phyloP scores from a whole-genome alignment of 2,329 filamentous ascomycete species.

The Rachicladosporium sp. region DNA sequence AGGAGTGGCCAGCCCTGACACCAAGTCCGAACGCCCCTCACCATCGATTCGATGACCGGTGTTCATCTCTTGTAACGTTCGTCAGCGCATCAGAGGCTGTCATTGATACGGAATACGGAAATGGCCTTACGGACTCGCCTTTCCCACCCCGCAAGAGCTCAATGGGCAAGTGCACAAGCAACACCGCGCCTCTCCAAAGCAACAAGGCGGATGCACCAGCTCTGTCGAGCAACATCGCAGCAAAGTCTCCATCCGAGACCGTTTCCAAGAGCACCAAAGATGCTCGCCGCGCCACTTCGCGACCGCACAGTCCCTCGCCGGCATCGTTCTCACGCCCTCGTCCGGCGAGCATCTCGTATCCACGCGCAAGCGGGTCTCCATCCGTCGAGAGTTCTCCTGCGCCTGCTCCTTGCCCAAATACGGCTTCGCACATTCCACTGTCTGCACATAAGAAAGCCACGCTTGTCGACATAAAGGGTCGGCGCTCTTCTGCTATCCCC shows the following conservation, averaged over 20 bases:
- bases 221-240: no score
- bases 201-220: no score
- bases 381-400: not conserved
- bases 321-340: slow-evolving; percentile 17
- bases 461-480: slow-evolving; percentile 12
- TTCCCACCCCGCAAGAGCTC: slow-evolving; percentile 1
- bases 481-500: slow-evolving; percentile 4
- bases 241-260: no score
- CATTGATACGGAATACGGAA: no score
- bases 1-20: slow-evolving; percentile 13
- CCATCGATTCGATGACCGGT: no score
- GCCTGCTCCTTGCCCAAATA: slow-evolving; percentile 6
- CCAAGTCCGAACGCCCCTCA: slow-evolving; percentile 2
- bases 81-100: no score
- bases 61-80: no score
- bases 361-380: not conserved
- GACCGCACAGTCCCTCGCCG: slow-evolving; percentile 13
- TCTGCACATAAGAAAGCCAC: slow-evolving; percentile 14
- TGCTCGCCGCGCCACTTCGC: slow-evolving; percentile 4
- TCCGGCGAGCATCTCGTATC: slow-evolving; percentile 7
- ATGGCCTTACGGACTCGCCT: no score
- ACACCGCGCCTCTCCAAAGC: no score
- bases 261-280: no score
- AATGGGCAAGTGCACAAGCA: no score
- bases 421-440: slow-evolving; percentile 19